Percentiles rank a stretch among this genome's conserved stretches.
phyloP scores from a whole-genome alignment of 768 basidiomycete genomes.

The Gautieria morchelliformis region DNA sequence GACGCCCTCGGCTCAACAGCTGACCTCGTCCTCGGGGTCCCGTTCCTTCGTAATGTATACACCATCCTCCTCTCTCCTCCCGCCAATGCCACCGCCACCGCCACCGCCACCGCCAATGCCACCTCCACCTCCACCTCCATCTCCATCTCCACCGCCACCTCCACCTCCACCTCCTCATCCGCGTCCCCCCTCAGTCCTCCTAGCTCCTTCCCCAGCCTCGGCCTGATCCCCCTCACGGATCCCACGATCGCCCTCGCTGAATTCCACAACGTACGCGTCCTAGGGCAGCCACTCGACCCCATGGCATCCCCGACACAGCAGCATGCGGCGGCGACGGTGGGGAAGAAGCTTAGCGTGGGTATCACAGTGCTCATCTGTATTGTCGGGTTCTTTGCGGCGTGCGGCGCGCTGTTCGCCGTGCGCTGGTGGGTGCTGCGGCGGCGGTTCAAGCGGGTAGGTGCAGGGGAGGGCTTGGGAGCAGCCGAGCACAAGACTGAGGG shows the following conservation, averaged over 20 bases:
- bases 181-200: too few relatives aligned
- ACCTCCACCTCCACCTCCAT: not conserved
- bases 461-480: constrained; percentile 11
- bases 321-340: constrained; percentile 13
- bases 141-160: too few relatives aligned
- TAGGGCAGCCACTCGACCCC: constrained; percentile 44
- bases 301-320: not conserved
- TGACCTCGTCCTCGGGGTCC: constrained; percentile 72
- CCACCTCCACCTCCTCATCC: constrained; percentile 1
- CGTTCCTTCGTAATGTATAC: constrained; percentile 70
- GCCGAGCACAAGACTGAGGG: constrained; percentile 9
- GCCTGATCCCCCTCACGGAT: constrained; percentile 56
- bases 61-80: constrained; percentile 61
- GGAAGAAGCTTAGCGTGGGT: constrained; percentile 44
- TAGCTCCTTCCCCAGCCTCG: constrained; percentile 36
- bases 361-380: constrained; percentile 55
- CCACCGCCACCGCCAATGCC: constrained; percentile 4
- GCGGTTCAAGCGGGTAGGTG: constrained; percentile 18
- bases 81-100: constrained; percentile 15
- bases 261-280: constrained; percentile 60
- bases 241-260: constrained; percentile 51
- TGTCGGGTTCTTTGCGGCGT: constrained; percentile 47
- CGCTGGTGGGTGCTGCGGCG: constrained; percentile 42
- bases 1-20: constrained; percentile 28
- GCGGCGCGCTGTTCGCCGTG: constrained; percentile 40